A percentile compares a stretch with the other conserved stretches of the same genome.
phyloP scores from a whole-genome alignment of 306 rosid species.

The Corylus avellana region DNA sequence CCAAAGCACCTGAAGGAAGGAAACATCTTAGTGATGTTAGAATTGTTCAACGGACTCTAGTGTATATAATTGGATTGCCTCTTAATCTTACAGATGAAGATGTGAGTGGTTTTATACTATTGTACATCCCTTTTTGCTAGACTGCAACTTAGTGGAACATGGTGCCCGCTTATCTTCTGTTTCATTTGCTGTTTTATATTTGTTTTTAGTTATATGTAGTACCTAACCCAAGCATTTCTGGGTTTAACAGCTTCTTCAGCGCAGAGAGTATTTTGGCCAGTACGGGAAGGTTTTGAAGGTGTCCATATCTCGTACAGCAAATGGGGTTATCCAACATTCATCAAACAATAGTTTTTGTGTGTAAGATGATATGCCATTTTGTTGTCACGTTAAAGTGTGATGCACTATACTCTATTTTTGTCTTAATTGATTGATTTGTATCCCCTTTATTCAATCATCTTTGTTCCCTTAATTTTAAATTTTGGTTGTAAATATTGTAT shows the following conservation, averaged over 20 bases:
- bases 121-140: slow-evolving; percentile 23
- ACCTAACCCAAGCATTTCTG: slow-evolving; percentile 12
- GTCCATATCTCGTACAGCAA: slow-evolving; percentile 50
- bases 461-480: not conserved
- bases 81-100: slow-evolving; percentile 54
- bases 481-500: not conserved
- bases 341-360: slow-evolving; percentile 56
- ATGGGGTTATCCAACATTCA: slow-evolving; percentile 53
- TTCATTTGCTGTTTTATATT: slow-evolving; percentile 7
- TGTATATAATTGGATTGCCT: slow-evolving; percentile 57
- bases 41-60: slow-evolving; percentile 56
- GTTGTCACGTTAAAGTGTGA: not conserved
- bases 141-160: slow-evolving; percentile 23
- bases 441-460: not conserved
- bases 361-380: slow-evolving; percentile 29
- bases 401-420: not conserved
- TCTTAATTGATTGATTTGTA: not conserved
- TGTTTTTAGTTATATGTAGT: slow-evolving; percentile 10
- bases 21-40: slow-evolving; percentile 55
- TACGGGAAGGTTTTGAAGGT: slow-evolving; percentile 58
- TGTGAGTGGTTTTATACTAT: slow-evolving; percentile 37
- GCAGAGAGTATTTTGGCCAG: slow-evolving; percentile 53
- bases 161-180: slow-evolving; percentile 3
- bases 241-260: slow-evolving; percentile 48
- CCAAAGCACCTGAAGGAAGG: slow-evolving; percentile 46